Evolutionary conservation across 148 eudicot genomes (phyloP).

Genomic region (Beta vulgaris): DNA sequence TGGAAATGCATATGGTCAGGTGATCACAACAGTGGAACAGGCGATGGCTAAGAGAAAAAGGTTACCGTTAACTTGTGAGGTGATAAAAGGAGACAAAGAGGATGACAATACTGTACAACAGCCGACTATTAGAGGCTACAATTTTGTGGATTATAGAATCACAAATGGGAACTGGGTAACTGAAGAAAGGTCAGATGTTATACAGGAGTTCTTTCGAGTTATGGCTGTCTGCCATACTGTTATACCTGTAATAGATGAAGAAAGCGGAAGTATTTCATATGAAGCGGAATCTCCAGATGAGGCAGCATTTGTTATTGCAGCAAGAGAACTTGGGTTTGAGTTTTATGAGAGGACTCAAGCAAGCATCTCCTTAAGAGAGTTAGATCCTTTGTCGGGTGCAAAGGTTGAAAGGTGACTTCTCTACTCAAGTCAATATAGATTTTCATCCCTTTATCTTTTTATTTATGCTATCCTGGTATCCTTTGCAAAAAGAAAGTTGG

Average conservation of each 20-base stretch:
- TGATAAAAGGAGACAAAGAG: conserved; percentile 17
- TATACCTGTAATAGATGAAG: conserved; percentile 58
- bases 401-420: conserved; percentile 43
- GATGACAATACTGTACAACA: conserved; percentile 20
- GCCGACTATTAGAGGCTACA: conserved; percentile 49
- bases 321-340: conserved; percentile 64
- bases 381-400: conserved; percentile 39
- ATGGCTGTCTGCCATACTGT: conserved; percentile 69
- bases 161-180: conserved; percentile 49
- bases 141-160: conserved; percentile 58
- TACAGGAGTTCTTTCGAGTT: conserved; percentile 49
- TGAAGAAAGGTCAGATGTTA: conserved; percentile 42
- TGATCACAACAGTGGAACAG: conserved; percentile 54
- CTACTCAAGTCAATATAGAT: background rate
- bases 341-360: conserved; percentile 53
- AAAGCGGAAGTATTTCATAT: conserved; percentile 41
- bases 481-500: background rate
- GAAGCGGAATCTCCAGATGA: conserved; percentile 83
- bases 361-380: conserved; percentile 46
- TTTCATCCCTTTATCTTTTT: background rate
- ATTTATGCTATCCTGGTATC: background rate
- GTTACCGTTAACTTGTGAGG: conserved; percentile 23
- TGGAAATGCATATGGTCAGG: conserved; percentile 57
- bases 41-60: conserved; percentile 49
- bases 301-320: conserved; percentile 62